Percentiles rank a stretch among this genome's conserved stretches.
Conservation (phyloP, 2,329 filamentous ascomycete species). For the Fusarium albidum region DNA sequence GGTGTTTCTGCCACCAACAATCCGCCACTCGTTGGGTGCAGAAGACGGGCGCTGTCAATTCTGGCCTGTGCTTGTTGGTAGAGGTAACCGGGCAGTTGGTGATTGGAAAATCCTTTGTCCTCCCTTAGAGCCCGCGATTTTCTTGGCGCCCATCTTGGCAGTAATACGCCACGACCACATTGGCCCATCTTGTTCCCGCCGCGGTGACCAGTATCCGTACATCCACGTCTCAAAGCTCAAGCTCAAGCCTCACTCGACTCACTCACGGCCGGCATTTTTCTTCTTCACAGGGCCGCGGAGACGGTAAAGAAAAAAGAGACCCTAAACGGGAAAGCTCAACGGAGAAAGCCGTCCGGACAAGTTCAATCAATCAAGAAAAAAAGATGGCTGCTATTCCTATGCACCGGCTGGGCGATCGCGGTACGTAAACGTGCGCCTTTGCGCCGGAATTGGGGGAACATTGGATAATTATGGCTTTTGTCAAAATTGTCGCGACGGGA, state of each 20-base stretch:
- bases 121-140: too few species aligned
- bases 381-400: constrained; percentile 52
- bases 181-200: background rate
- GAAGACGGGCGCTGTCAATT: too few species aligned
- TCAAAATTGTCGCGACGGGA: constrained; percentile 4
- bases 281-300: constrained; percentile 9
- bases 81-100: too few species aligned
- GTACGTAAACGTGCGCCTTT: constrained; percentile 47
- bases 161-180: too few species aligned
- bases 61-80: too few species aligned
- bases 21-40: too few species aligned
- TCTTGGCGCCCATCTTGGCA: too few species aligned
- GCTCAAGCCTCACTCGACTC: constrained; percentile 7
- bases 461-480: background rate
- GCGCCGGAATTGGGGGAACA: constrained; percentile 20
- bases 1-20: too few species aligned
- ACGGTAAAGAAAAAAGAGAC: background rate
- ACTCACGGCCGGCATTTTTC: background rate
- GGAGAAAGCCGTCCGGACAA: constrained; percentile 1
- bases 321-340: background rate
- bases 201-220: background rate
- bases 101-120: too few species aligned
- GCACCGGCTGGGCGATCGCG: constrained; percentile 54
- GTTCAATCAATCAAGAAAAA: constrained; percentile 15
- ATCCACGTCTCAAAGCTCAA: background rate